A percentile compares a stretch with the other conserved stretches of the same genome.
These are phyloP conservation scores for Solanum ossicruentum DNA, from an alignment of 257 asterid genomes.

Conservation along the genomic window DNA sequence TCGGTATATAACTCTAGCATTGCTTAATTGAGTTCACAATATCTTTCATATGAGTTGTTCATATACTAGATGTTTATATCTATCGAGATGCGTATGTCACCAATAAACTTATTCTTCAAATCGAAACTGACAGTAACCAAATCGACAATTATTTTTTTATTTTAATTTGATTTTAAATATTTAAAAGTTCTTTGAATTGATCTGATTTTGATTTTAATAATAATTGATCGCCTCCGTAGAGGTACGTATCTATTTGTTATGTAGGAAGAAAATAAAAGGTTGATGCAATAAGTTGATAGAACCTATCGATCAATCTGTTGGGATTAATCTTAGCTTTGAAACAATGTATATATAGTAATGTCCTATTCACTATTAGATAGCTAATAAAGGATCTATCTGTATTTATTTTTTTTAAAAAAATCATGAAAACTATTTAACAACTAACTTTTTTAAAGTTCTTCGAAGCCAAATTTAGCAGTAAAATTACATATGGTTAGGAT, in stretches of 20 bases:
- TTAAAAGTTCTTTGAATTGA: too few relatives aligned
- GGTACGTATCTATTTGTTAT: background rate
- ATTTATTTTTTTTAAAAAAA: background rate
- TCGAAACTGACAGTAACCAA: too few relatives aligned
- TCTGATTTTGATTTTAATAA: too few relatives aligned
- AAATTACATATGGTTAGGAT: background rate
- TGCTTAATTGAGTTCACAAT: too few relatives aligned
- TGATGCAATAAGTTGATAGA: background rate
- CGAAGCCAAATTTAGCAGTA: background rate
- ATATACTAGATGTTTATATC: too few relatives aligned
- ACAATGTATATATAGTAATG: slow-evolving; percentile 13
- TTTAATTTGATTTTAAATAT: too few relatives aligned
- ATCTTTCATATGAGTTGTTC: too few relatives aligned
- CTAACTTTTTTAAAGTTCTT: background rate
- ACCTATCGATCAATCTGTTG: background rate
- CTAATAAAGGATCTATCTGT: background rate
- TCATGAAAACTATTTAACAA: slow-evolving; percentile 34
- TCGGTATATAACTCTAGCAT: too few relatives aligned
- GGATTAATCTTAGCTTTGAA: slow-evolving; percentile 38
- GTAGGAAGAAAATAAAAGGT: background rate
- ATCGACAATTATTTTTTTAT: too few relatives aligned
- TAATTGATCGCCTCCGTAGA: background rate
- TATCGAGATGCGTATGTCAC: too few relatives aligned
- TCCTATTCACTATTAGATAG: background rate
- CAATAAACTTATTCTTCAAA: too few relatives aligned